A percentile compares a stretch with the other conserved stretches of the same genome.
Evolutionary conservation across 345 rosid genomes (phyloP).

Genomic region (Eucalyptus polyanthemos): DNA sequence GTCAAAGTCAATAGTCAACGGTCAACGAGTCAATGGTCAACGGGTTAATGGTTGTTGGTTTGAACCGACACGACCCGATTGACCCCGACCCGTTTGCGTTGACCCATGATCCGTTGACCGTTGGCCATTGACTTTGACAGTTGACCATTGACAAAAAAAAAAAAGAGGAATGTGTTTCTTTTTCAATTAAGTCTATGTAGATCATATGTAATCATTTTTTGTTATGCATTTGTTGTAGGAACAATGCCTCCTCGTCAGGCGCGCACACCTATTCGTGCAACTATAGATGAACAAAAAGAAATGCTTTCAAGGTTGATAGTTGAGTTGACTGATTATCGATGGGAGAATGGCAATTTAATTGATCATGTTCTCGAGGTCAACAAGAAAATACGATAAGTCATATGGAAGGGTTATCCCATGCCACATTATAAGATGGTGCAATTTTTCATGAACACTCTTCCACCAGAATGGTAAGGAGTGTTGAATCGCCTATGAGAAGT

Average conservation of each 20-base stretch:
- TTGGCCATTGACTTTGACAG: fast-evolving
- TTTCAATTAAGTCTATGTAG: too few relatives aligned
- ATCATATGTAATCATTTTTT: too few relatives aligned
- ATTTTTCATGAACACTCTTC: too few relatives aligned
- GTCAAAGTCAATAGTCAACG: too few relatives aligned
- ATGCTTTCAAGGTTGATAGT: fast-evolving
- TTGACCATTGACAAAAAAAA: too few relatives aligned
- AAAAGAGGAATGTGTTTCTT: fast-evolving
- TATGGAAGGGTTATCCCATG: too few relatives aligned
- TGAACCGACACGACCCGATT: fast-evolving
- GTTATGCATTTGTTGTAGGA: fast-evolving
- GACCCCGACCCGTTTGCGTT: fast-evolving
- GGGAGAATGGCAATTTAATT: fast-evolving
- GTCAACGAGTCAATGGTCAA: too few relatives aligned
- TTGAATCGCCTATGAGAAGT: fast-evolving
- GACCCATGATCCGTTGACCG: fast-evolving
- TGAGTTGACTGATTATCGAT: too few relatives aligned
- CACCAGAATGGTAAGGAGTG: fast-evolving
- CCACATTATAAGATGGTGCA: fast-evolving
- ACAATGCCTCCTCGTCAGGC: fast-evolving
- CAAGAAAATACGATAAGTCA: too few relatives aligned
- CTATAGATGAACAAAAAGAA: too few relatives aligned
- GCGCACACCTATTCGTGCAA: fast-evolving
- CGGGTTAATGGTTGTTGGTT: fast-evolving
- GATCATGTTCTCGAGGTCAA: too few relatives aligned